A percentile compares a stretch with the other conserved stretches of the same genome.
Conservation (phyloP, 2,329 filamentous ascomycete genomes). For the Elsinoe batatas region DNA sequence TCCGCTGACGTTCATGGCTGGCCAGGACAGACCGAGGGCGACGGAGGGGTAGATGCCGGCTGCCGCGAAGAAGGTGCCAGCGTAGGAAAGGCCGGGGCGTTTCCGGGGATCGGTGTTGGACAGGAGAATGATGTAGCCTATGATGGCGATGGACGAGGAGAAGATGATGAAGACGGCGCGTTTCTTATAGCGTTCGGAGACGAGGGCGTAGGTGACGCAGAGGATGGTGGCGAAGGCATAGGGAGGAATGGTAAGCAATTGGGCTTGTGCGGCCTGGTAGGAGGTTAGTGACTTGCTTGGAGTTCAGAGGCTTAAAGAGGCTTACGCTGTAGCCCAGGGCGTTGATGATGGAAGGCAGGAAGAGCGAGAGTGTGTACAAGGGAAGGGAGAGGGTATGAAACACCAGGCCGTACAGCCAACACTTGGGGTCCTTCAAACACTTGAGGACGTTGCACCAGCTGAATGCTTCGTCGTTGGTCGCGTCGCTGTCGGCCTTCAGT, state of each 20-base stretch:
- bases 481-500: constrained; percentile 58
- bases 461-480: constrained; percentile 58
- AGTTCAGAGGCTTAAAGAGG: background rate
- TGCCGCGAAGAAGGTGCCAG: constrained; percentile 31
- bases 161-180: constrained; percentile 57
- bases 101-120: constrained; percentile 30
- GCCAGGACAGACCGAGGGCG: constrained; percentile 57
- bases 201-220: constrained; percentile 48
- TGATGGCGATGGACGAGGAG: constrained; percentile 27
- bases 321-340: constrained; percentile 47
- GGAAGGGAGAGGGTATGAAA: constrained; percentile 64
- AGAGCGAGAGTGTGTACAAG: constrained; percentile 37
- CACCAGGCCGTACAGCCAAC: constrained; percentile 61
- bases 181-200: constrained; percentile 48
- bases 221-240: constrained; percentile 41
- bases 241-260: constrained; percentile 30
- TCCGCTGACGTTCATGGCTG: constrained; percentile 60
- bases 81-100: constrained; percentile 31
- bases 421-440: constrained; percentile 58
- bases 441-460: constrained; percentile 55
- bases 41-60: constrained; percentile 58
- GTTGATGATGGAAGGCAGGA: constrained; percentile 52
- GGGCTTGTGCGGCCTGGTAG: constrained; percentile 37
- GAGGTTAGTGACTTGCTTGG: constrained; percentile 12
- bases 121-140: constrained; percentile 33